These are phyloP conservation scores for Annona squamosa DNA, from an alignment of 164 flowering plant genomes.

Conservation along the genomic window DNA sequence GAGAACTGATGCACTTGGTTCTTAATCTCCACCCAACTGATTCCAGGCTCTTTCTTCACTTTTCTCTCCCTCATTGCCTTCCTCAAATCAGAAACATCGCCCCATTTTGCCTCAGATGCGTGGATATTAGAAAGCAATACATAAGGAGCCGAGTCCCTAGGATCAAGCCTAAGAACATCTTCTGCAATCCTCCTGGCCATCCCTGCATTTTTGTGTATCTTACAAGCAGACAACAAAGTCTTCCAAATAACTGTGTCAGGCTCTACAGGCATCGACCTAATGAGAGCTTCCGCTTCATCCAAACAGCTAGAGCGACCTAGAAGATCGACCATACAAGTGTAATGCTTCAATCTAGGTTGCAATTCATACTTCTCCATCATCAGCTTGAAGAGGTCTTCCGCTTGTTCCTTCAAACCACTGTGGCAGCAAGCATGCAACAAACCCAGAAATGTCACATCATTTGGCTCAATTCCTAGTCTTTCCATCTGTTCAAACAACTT, in stretches of 20 bases:
- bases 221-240: conserved; percentile 69
- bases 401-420: conserved; percentile 59
- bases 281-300: conserved; percentile 56
- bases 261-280: conserved; percentile 57
- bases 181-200: conserved; percentile 50
- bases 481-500: conserved; percentile 47
- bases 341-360: conserved; percentile 55
- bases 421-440: conserved; percentile 73
- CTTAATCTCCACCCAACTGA: conserved; percentile 74
- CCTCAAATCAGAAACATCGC: conserved; percentile 48
- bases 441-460: conserved; percentile 64
- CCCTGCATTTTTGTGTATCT: conserved; percentile 54
- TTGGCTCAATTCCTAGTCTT: conserved; percentile 37
- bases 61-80: conserved; percentile 48
- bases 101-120: conserved; percentile 56
- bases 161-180: conserved; percentile 45
- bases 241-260: conserved; percentile 68
- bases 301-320: conserved; percentile 63
- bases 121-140: conserved; percentile 60
- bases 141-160: conserved; percentile 56
- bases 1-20: conserved; percentile 52
- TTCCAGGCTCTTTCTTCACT: conserved; percentile 74
- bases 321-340: conserved; percentile 69
- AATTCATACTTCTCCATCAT: conserved; percentile 44
- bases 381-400: conserved; percentile 35